Evolutionary conservation across 768 basidiomycete species (phyloP).

Genomic region (Filobasidium wieringae): DNA sequence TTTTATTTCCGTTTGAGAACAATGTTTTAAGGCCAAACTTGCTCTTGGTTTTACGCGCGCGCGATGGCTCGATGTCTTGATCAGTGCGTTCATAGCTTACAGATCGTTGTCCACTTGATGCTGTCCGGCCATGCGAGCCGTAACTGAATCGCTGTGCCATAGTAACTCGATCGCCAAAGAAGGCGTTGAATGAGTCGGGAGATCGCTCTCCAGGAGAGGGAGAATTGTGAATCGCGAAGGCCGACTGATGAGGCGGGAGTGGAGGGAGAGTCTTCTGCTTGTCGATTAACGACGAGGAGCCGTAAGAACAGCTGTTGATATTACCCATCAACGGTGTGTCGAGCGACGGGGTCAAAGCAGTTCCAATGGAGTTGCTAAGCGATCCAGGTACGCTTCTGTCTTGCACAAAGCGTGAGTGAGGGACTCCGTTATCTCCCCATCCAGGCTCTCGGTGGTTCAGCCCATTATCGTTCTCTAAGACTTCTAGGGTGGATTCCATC

Average conservation of each 20-base stretch:
- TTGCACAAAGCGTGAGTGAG: background rate
- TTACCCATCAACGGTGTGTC: background rate
- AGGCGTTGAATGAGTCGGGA: background rate
- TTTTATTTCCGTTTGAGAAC: background rate
- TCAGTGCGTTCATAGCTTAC: background rate
- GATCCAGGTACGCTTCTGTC: background rate
- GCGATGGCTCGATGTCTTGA: background rate
- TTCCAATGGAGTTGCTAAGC: slow-evolving; percentile 2
- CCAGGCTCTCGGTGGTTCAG: background rate
- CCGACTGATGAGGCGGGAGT: background rate
- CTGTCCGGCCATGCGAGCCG: background rate
- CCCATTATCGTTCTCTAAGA: background rate
- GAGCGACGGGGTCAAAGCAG: slow-evolving; percentile 1
- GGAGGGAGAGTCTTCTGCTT: slow-evolving; percentile 5
- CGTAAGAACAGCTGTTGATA: background rate
- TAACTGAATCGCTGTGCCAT: background rate
- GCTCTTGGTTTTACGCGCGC: background rate
- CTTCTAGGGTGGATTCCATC: slow-evolving; percentile 2
- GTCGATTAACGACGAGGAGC: background rate
- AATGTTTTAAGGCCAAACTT: background rate
- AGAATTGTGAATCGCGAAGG: background rate
- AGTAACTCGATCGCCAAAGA: background rate
- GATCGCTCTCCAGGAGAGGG: background rate
- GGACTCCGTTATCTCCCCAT: background rate
- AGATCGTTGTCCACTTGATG: slow-evolving; percentile 1